These are phyloP conservation scores for Suillus brevipes DNA, from an alignment of 768 basidiomycete genomes.

Conservation along the genomic window DNA sequence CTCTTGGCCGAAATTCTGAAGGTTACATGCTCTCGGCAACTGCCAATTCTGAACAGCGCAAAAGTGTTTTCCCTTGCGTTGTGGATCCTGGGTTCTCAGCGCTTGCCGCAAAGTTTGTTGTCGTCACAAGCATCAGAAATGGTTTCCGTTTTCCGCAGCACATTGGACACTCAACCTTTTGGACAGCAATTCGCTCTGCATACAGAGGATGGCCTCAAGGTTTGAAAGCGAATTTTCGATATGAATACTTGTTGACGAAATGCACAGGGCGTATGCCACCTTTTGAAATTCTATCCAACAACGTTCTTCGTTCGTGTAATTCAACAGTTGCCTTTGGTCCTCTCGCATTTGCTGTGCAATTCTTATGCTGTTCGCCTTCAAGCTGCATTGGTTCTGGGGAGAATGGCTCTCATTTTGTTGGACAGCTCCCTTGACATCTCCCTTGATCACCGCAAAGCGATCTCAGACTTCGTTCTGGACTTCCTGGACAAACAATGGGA, in stretches of 20 bases:
- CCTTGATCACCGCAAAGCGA: conserved; percentile 21
- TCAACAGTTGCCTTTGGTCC: conserved; percentile 24
- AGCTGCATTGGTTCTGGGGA: conserved; percentile 24
- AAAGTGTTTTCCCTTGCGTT: conserved; percentile 50
- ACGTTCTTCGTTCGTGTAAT: conserved; percentile 19
- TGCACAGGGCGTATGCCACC: conserved; percentile 25
- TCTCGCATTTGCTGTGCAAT: conserved; percentile 16
- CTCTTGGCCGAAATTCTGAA: conserved; percentile 47
- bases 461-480: conserved; percentile 28
- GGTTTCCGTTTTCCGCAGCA: conserved; percentile 35
- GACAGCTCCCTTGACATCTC: conserved; percentile 33
- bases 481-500: conserved; percentile 25
- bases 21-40: conserved; percentile 35
- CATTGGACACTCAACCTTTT: conserved; percentile 32
- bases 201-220: conserved; percentile 31
- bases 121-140: conserved; percentile 33
- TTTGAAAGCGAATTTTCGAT: conserved; percentile 6
- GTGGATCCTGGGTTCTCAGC: conserved; percentile 52
- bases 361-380: conserved; percentile 21
- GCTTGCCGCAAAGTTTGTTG: conserved; percentile 45
- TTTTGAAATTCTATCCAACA: conserved; percentile 19
- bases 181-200: conserved; percentile 15
- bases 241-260: background rate
- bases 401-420: conserved; percentile 30
- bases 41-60: conserved; percentile 40